A percentile compares a stretch with the other conserved stretches of the same genome.
Evolutionary conservation across 1,139 yeast species (phyloP).

Genomic region (Saccharomyces hybrid): DNA sequence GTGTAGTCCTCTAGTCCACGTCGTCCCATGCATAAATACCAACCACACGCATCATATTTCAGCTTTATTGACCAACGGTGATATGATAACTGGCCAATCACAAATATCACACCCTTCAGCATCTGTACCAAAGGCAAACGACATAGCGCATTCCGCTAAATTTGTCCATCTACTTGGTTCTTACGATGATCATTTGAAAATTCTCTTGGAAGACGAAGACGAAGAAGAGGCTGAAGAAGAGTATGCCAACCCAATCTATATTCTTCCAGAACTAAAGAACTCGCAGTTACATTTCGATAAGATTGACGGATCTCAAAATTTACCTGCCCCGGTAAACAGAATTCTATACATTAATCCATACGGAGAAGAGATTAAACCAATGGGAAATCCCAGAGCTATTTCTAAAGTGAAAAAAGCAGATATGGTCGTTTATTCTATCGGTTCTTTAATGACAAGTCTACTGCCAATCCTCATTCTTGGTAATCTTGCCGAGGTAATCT

Average conservation of each 20-base stretch:
- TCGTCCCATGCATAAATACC: conserved; percentile 77
- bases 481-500: conserved; percentile 60
- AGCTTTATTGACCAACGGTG: conserved; percentile 63
- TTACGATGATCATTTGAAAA: not conserved
- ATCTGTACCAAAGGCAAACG: conserved; percentile 9
- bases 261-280: conserved; percentile 67
- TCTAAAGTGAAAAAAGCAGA: conserved; percentile 46
- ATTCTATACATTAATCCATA: conserved; percentile 79
- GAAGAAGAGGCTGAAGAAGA: conserved; percentile 37
- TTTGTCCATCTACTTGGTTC: not conserved
- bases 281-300: conserved; percentile 71
- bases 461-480: conserved; percentile 67
- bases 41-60: conserved; percentile 82
- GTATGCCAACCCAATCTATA: conserved; percentile 51
- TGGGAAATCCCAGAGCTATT: conserved; percentile 59
- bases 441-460: conserved; percentile 80
- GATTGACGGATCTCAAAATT: conserved; percentile 45
- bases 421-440: conserved; percentile 68
- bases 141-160: not conserved
- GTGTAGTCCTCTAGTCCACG: conserved; percentile 48
- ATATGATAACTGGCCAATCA: conserved; percentile 83
- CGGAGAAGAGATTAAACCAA: conserved; percentile 80
- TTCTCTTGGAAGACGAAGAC: conserved; percentile 1
- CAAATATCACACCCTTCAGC: conserved; percentile 78
- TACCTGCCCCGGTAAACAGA: conserved; percentile 67